Conservation (phyloP, 768 basidiomycete species). For the Paxillus involutus region DNA sequence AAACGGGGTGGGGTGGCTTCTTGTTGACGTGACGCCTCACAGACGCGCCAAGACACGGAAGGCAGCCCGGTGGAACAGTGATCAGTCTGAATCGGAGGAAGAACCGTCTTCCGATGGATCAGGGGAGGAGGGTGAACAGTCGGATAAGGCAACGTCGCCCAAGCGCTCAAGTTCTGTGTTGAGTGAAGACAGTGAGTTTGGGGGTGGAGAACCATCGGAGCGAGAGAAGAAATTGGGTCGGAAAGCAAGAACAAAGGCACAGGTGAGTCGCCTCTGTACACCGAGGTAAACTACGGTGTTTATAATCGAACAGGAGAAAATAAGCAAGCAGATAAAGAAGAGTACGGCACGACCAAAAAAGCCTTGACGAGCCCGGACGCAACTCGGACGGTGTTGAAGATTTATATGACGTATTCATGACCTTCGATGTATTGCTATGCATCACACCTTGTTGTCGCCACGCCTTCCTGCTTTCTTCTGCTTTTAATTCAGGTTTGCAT, state of each 20-base stretch:
- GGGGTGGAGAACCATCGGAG: constrained; percentile 26
- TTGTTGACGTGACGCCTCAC: constrained; percentile 5
- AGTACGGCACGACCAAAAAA: constrained; percentile 22
- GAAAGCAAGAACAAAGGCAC: constrained; percentile 39
- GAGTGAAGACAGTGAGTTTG: constrained; percentile 35
- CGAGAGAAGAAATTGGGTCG: constrained; percentile 38
- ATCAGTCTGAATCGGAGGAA: constrained; percentile 33
- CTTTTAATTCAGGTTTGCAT: constrained; percentile 2
- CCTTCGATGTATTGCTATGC: constrained; percentile 15
- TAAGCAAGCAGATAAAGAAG: constrained; percentile 26
- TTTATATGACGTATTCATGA: constrained; percentile 8
- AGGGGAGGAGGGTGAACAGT: constrained; percentile 42
- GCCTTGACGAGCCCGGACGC: constrained; percentile 13
- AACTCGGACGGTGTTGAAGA: neutral
- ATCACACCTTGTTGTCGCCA: constrained; percentile 8
- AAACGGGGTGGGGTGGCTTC: neutral
- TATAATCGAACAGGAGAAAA: constrained; percentile 28
- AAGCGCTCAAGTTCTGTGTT: constrained; percentile 36
- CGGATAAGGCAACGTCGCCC: constrained; percentile 21
- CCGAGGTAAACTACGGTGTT: neutral
- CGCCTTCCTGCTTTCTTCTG: constrained; percentile 1
- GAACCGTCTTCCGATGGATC: constrained; percentile 19
- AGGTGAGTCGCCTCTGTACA: constrained; percentile 28
- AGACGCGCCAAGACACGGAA: constrained; percentile 31
- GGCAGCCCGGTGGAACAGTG: constrained; percentile 30